Conservation (phyloP, 179 eudicot species). For the Gypsophila paniculata region DNA sequence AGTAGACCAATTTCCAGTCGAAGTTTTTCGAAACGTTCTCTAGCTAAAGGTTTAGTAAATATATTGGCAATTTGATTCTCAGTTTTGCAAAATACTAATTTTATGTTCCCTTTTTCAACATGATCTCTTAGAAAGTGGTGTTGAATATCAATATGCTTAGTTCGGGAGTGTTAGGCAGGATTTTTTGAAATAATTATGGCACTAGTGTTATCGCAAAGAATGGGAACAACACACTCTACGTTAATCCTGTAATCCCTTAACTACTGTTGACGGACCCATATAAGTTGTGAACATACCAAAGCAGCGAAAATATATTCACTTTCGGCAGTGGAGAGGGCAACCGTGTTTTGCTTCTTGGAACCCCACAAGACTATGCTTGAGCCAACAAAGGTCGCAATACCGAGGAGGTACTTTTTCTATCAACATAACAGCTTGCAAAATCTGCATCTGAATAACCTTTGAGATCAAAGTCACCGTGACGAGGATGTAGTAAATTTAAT, state of each 20-base stretch:
- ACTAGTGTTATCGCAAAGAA: not conserved
- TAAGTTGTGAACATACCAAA: not conserved
- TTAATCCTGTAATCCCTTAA: not conserved
- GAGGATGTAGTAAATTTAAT: not conserved
- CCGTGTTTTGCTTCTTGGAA: not conserved
- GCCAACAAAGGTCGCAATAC: not conserved
- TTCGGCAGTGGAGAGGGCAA: constrained; percentile 1
- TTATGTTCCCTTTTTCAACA: too few relatives aligned
- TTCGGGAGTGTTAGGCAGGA: too few relatives aligned
- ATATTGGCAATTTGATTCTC: not conserved
- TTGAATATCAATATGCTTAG: too few relatives aligned
- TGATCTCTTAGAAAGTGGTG: too few relatives aligned
- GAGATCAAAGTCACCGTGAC: not conserved
- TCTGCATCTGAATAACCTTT: not conserved
- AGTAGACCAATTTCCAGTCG: not conserved
- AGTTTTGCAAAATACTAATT: too few relatives aligned
- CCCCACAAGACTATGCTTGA: not conserved
- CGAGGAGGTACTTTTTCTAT: constrained; percentile 6
- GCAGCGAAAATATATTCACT: not conserved
- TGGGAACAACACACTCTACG: not conserved
- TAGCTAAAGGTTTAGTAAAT: not conserved
- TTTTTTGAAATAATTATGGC: not conserved
- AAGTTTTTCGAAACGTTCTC: constrained; percentile 1
- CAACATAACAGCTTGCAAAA: not conserved
- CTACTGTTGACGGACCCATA: not conserved